A percentile compares a stretch with the other conserved stretches of the same genome.
Conservation (phyloP, 2,329 filamentous ascomycete genomes). For the Helminthosporium solani region DNA sequence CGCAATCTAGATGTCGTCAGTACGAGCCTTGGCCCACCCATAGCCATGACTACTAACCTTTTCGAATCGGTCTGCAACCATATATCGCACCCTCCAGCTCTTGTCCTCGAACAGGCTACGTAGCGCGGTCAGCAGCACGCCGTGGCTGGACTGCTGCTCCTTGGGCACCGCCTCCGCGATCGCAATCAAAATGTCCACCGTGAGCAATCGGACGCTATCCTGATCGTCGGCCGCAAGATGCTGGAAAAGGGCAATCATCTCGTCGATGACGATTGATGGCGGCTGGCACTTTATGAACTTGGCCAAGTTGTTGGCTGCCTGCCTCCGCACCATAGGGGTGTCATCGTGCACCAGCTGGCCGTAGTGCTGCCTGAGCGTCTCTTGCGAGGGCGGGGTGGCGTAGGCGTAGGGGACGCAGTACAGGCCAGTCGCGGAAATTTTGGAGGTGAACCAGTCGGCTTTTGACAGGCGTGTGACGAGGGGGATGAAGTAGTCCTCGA, state of each 20-base stretch:
- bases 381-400: constrained; percentile 82
- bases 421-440: constrained; percentile 94
- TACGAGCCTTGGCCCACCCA: constrained; percentile 16
- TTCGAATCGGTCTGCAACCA: constrained; percentile 98
- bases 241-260: constrained; percentile 99
- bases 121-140: constrained; percentile 84
- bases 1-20: constrained; percentile 67
- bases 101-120: constrained; percentile 97
- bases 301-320: constrained; percentile 92
- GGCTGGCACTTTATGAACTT: constrained; percentile 99
- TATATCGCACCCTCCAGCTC: constrained; percentile 98
- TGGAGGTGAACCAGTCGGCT: constrained; percentile 99
- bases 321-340: constrained; percentile 97
- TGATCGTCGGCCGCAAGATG: constrained; percentile 95
- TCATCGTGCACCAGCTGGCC: constrained; percentile 94
- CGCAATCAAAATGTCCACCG: constrained; percentile 92
- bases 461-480: constrained; percentile 94
- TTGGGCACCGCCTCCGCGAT: constrained; percentile 97
- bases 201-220: constrained; percentile 93
- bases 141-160: constrained; percentile 95
- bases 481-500: constrained; percentile 96
- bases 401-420: constrained; percentile 93
- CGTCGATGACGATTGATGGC: constrained; percentile 84
- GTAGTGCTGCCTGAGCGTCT: constrained; percentile 89
- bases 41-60: constrained; percentile 63